Percentiles rank a stretch among this genome's conserved stretches.
These are phyloP conservation scores for Phyllosticta citriasiana DNA, from an alignment of 2,329 filamentous ascomycete species.

Conservation along the genomic window DNA sequence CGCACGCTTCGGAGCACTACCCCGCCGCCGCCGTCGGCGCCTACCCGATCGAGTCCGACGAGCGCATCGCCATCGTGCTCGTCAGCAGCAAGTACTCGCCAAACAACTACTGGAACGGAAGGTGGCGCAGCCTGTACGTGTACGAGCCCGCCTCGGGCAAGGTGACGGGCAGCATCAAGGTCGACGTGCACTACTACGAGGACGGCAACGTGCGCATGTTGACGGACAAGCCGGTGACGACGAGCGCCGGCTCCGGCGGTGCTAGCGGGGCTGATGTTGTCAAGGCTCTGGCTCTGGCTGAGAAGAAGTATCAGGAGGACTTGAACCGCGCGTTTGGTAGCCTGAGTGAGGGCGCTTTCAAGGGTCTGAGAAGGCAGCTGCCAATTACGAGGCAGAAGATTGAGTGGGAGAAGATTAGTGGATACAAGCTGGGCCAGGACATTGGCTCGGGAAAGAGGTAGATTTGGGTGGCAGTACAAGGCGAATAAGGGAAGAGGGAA, in stretches of 20 bases:
- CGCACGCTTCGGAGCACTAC: slow-evolving; percentile 82
- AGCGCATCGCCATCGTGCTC: slow-evolving; percentile 67
- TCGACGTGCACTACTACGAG: slow-evolving; percentile 99
- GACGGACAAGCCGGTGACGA: slow-evolving; percentile 66
- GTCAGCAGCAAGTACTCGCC: slow-evolving; percentile 97
- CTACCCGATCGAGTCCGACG: slow-evolving; percentile 68
- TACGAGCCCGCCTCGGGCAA: slow-evolving; percentile 58
- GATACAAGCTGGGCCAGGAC: slow-evolving; percentile 55
- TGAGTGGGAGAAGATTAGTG: slow-evolving; percentile 97
- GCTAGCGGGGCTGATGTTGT: slow-evolving; percentile 58
- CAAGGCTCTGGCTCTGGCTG: slow-evolving; percentile 64
- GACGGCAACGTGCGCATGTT: slow-evolving; percentile 92
- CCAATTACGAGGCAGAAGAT: slow-evolving; percentile 97
- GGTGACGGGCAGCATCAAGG: slow-evolving; percentile 72
- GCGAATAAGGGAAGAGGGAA: not conserved
- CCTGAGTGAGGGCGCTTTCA: slow-evolving; percentile 91
- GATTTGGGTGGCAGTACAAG: not conserved
- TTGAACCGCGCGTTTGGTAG: slow-evolving; percentile 82
- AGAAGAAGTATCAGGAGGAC: slow-evolving; percentile 94
- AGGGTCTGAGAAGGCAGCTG: slow-evolving; percentile 80
- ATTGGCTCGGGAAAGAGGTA: slow-evolving; percentile 26
- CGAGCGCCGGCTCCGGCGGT: slow-evolving; percentile 44
- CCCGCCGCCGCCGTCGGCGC: slow-evolving; percentile 70
- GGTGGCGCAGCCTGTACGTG: slow-evolving; percentile 85
- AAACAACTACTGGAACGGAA: slow-evolving; percentile 98